A percentile compares a stretch with the other conserved stretches of the same genome.
Evolutionary conservation across 2,329 filamentous ascomycete genomes (phyloP).

Genomic region (Paecilomyces dactylethromorphus): DNA sequence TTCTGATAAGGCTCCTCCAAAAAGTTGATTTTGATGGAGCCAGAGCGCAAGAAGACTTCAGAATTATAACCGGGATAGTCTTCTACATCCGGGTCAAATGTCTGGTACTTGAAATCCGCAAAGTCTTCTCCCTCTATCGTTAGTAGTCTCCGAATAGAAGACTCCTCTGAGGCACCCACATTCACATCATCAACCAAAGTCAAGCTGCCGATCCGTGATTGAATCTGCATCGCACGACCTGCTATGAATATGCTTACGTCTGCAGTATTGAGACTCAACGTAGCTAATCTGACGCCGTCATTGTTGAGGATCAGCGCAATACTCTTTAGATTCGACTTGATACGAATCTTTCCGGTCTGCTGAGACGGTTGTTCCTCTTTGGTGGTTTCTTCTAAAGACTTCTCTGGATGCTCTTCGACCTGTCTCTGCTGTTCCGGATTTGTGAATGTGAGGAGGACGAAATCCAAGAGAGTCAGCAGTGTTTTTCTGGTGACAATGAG

Average conservation of each 20-base stretch:
- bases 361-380: slow-evolving; percentile 20
- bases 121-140: slow-evolving; percentile 94
- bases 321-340: slow-evolving; percentile 89
- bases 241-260: slow-evolving; percentile 85
- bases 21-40: slow-evolving; percentile 95
- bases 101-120: slow-evolving; percentile 96
- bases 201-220: slow-evolving; percentile 78
- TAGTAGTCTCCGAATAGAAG: slow-evolving; percentile 75
- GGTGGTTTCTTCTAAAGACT: slow-evolving; percentile 17
- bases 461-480: slow-evolving; percentile 84
- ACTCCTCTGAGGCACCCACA: slow-evolving; percentile 73
- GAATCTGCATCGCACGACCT: slow-evolving; percentile 79
- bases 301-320: slow-evolving; percentile 95
- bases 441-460: slow-evolving; percentile 87
- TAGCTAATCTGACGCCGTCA: slow-evolving; percentile 90
- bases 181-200: slow-evolving; percentile 92
- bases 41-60: slow-evolving; percentile 80
- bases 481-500: slow-evolving; percentile 90
- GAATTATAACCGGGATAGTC: slow-evolving; percentile 92
- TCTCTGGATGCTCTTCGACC: slow-evolving; percentile 23
- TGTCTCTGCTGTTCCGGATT: slow-evolving; percentile 48
- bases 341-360: slow-evolving; percentile 69
- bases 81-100: slow-evolving; percentile 70
- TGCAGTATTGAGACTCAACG: slow-evolving; percentile 83
- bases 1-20: slow-evolving; percentile 95